phyloP scores from a whole-genome alignment of 306 rosid species.

The Luffa aegyptiaca region DNA sequence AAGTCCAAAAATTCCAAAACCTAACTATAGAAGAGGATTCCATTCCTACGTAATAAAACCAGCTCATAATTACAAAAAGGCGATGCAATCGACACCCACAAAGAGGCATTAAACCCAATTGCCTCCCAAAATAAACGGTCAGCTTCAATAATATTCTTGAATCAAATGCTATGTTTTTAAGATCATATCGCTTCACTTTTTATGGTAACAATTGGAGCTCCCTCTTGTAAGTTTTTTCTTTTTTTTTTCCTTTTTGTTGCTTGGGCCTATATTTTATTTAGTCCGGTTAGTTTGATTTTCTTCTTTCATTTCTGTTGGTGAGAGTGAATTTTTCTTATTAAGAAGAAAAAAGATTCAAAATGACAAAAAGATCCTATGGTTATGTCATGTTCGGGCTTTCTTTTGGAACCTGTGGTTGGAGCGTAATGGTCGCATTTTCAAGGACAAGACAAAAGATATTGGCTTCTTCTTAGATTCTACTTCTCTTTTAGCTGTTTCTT shows the following conservation, averaged over 20 bases:
- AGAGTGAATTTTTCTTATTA: neutral
- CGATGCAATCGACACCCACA: neutral
- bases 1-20: neutral
- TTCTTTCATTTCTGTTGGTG: neutral
- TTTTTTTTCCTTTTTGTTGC: neutral
- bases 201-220: neutral
- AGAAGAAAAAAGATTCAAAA: neutral
- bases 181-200: neutral
- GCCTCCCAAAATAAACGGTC: neutral
- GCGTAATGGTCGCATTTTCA: too few relatives aligned
- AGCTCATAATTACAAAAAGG: neutral
- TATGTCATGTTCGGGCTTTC: too few relatives aligned
- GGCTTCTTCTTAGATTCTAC: too few relatives aligned
- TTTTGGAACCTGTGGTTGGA: too few relatives aligned
- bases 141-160: neutral
- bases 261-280: neutral
- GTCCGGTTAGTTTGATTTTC: neutral
- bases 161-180: neutral
- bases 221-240: neutral
- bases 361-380: too few relatives aligned
- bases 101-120: neutral
- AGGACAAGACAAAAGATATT: too few relatives aligned
- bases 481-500: too few relatives aligned
- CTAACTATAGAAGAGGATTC: neutral
- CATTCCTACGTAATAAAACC: neutral